Conservation (phyloP, 1,284 basidiomycete genomes). For the Cystobasidium slooffiae region DNA sequence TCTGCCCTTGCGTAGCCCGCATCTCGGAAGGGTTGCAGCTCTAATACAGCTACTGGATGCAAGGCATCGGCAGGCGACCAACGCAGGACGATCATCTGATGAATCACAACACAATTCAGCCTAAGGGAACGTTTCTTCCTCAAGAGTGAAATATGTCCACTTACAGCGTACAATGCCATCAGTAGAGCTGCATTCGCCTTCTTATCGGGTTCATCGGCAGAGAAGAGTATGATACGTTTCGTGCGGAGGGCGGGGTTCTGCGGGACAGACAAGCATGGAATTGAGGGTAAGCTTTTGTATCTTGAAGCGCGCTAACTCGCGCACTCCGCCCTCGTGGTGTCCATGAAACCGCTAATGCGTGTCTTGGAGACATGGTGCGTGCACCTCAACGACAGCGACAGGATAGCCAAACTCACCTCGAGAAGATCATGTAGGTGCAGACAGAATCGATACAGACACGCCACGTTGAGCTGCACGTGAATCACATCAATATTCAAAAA, state of each 20-base stretch:
- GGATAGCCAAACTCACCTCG: conserved; percentile 63
- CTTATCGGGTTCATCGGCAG: conserved; percentile 76
- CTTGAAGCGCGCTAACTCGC: no score
- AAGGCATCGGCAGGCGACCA: conserved; percentile 94
- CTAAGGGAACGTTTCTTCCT: neutral
- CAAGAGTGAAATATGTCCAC: conserved; percentile 55
- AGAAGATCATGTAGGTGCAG: conserved; percentile 86
- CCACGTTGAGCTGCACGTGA: conserved; percentile 68
- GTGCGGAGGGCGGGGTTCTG: conserved; percentile 71
- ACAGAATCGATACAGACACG: conserved; percentile 89
- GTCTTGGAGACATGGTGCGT: neutral
- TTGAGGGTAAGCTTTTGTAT: no score
- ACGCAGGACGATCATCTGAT: conserved; percentile 90
- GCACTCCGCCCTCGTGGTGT: no score
- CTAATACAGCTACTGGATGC: conserved; percentile 77
- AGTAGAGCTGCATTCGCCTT: conserved; percentile 94
- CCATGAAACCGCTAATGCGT: neutral
- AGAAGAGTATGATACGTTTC: conserved; percentile 84
- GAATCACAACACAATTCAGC: neutral
- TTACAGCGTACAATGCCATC: conserved; percentile 84
- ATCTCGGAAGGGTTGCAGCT: conserved; percentile 78
- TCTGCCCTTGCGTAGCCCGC: conserved; percentile 91
- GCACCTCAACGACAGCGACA: neutral
- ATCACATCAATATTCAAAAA: no score
- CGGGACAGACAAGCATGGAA: conserved; percentile 41